A percentile compares a stretch with the other conserved stretches of the same genome.
Evolutionary conservation across 2,329 filamentous ascomycete genomes (phyloP).

Genomic region (Aaosphaeria pasadenensis): DNA sequence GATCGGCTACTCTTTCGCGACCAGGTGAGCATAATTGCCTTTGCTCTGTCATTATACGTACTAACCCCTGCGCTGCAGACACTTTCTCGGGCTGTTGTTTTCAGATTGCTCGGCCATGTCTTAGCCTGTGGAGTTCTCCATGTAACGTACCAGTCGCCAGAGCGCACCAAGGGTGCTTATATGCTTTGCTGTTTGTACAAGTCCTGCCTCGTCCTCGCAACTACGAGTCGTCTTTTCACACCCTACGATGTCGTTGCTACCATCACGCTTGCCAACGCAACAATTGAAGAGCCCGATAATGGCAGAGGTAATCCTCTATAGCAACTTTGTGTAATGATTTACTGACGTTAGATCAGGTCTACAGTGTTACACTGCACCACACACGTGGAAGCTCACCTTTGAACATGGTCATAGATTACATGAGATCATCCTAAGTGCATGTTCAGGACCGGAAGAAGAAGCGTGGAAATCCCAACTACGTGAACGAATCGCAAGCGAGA

Average conservation of each 20-base stretch:
- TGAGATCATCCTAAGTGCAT: slow-evolving; percentile 84
- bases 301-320: slow-evolving; percentile 54
- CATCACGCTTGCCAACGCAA: slow-evolving; percentile 64
- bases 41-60: not conserved
- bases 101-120: slow-evolving; percentile 77
- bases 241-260: slow-evolving; percentile 73
- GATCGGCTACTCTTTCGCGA: slow-evolving; percentile 74
- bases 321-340: not conserved
- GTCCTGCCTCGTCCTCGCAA: slow-evolving; percentile 74
- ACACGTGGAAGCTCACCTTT: slow-evolving; percentile 91
- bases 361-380: slow-evolving; percentile 80
- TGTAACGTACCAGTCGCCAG: slow-evolving; percentile 73
- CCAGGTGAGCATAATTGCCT: slow-evolving; percentile 52
- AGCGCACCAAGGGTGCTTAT: slow-evolving; percentile 71
- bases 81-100: slow-evolving; percentile 44
- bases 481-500: slow-evolving; percentile 49
- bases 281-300: slow-evolving; percentile 71
- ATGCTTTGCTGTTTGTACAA: slow-evolving; percentile 84
- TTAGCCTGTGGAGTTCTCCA: slow-evolving; percentile 80
- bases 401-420: slow-evolving; percentile 73
- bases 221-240: slow-evolving; percentile 60
- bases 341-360: slow-evolving; percentile 56
- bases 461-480: slow-evolving; percentile 74
- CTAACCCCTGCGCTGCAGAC: slow-evolving; percentile 9
- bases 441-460: slow-evolving; percentile 73